These are phyloP conservation scores for Neobulgaria alba DNA, from an alignment of 2,329 filamentous ascomycete genomes.

Conservation along the genomic window DNA sequence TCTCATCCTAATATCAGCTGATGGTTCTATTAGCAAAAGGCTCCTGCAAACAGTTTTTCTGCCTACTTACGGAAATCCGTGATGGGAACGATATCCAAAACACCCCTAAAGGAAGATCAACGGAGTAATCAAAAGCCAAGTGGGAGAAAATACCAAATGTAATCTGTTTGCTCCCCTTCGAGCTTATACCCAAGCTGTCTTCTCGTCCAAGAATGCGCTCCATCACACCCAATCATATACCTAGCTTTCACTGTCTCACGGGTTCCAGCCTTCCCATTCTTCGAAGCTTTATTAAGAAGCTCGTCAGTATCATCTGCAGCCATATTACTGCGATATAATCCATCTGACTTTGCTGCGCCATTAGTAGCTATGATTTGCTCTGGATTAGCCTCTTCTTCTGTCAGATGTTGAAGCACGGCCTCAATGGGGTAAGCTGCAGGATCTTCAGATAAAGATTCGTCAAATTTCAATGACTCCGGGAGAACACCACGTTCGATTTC, in stretches of 20 bases:
- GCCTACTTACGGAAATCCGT: slow-evolving; percentile 42
- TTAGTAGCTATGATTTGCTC: slow-evolving; percentile 31
- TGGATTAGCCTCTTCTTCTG: slow-evolving; percentile 48
- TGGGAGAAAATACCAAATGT: slow-evolving; percentile 49
- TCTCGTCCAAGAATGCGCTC: slow-evolving; percentile 44
- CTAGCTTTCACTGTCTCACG: slow-evolving; percentile 49
- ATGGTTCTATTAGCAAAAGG: no score
- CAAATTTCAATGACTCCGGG: slow-evolving; percentile 45
- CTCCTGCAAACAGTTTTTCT: no score
- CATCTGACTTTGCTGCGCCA: slow-evolving; percentile 32
- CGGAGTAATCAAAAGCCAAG: slow-evolving; percentile 10
- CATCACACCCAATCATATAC: slow-evolving; percentile 57
- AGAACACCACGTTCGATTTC: slow-evolving; percentile 55
- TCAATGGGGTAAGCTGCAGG: slow-evolving; percentile 42
- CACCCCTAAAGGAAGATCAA: slow-evolving; percentile 34
- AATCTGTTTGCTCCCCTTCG: slow-evolving; percentile 49
- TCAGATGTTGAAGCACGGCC: slow-evolving; percentile 47
- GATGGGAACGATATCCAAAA: slow-evolving; percentile 36
- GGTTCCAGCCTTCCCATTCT: slow-evolving; percentile 35
- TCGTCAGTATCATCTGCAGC: no score
- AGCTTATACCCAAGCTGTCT: slow-evolving; percentile 44
- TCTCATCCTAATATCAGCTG: slow-evolving; percentile 52
- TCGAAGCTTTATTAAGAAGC: slow-evolving; percentile 15
- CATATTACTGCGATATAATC: slow-evolving; percentile 27
- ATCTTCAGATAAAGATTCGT: slow-evolving; percentile 41